Percentiles rank a stretch among this genome's conserved stretches.
Evolutionary conservation across 163 green algal species (phyloP).

Genomic region (Coccomyxa subellipsoidea): DNA sequence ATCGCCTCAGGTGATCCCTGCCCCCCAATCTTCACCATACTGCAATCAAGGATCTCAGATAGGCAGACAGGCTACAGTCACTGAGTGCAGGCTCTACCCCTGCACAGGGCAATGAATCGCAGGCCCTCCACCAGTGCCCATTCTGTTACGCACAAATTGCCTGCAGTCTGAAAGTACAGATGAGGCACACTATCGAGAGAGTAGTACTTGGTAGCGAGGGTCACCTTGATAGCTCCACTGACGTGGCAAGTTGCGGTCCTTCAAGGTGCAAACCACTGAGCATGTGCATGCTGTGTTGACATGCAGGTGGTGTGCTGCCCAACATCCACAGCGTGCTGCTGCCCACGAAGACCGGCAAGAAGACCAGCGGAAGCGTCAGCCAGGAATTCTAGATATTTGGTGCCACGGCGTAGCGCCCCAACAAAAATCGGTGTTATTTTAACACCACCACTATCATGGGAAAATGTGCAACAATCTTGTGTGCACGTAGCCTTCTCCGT

Average conservation of each 20-base stretch:
- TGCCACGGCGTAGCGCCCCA: not conserved
- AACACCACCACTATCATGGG: no score
- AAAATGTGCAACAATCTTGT: no score
- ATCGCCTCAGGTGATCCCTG: conserved; percentile 80
- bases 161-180: not conserved
- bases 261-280: no score
- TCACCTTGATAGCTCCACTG: not conserved
- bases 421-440: conserved; percentile 7
- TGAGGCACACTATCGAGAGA: not conserved
- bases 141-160: not conserved
- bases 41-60: no score
- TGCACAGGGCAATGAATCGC: no score
- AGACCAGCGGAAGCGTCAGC: conserved; percentile 11
- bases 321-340: conserved; percentile 94
- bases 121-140: no score
- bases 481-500: no score
- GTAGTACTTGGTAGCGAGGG: not conserved
- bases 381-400: not conserved
- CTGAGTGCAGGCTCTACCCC: no score
- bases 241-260: not conserved
- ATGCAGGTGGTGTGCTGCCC: conserved; percentile 90
- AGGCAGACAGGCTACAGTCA: no score
- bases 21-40: not conserved
- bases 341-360: conserved; percentile 74
- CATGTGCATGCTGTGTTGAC: not conserved